Evolutionary conservation across 345 rosid species (phyloP).

Genomic region (Combretum micranthum): DNA sequence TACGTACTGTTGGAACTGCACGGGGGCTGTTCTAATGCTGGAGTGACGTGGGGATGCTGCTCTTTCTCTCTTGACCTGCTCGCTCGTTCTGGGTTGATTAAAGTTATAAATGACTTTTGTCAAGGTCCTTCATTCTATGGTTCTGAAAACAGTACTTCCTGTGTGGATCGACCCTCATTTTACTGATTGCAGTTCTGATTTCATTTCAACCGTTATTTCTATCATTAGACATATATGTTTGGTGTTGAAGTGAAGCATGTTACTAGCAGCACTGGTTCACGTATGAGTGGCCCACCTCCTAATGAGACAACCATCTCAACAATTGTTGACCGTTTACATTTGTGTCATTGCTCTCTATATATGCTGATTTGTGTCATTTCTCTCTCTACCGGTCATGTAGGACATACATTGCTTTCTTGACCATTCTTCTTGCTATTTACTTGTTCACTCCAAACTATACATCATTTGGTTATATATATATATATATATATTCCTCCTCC

Average conservation of each 20-base stretch:
- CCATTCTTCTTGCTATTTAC: slow-evolving; percentile 82
- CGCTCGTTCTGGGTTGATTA: no score
- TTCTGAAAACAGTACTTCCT: slow-evolving; percentile 71
- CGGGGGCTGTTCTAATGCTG: no score
- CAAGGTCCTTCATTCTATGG: slow-evolving; percentile 77
- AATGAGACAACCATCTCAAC: slow-evolving; percentile 81
- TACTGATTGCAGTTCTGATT: slow-evolving; percentile 72
- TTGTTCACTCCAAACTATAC: slow-evolving; percentile 78
- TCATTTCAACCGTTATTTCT: slow-evolving; percentile 65
- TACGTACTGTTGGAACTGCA: no score
- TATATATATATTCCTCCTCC: slow-evolving; percentile 85
- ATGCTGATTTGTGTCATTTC: no score
- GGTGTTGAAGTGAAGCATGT: slow-evolving; percentile 88
- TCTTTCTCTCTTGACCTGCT: no score
- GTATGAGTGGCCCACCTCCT: slow-evolving; percentile 78
- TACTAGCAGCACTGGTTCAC: slow-evolving; percentile 42
- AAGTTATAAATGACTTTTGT: no score
- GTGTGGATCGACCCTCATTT: slow-evolving; percentile 77
- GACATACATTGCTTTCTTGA: slow-evolving; percentile 84
- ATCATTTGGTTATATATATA: slow-evolving; percentile 92
- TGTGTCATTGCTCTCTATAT: no score
- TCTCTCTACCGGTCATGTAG: slow-evolving; percentile 87
- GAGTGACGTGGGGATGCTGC: no score
- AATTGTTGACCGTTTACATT: no score
- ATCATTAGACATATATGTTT: slow-evolving; percentile 75